Base-by-base conservation (phyloP, 2,329 filamentous ascomycete species). In the Dactylella cylindrospora region DNA sequence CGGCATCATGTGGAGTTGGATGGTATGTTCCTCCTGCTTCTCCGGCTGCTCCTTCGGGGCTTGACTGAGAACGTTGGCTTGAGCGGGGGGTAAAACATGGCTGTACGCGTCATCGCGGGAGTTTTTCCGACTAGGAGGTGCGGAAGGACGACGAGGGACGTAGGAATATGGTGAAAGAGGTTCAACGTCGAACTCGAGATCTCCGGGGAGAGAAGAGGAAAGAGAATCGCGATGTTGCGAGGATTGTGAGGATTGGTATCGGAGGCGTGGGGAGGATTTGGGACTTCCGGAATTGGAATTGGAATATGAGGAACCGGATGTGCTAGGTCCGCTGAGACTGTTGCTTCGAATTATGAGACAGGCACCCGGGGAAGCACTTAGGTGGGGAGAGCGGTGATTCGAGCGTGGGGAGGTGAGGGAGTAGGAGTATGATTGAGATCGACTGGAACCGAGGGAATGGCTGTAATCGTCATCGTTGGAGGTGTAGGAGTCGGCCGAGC, bases 171-270 rank as follows among this genome's bases (percentile, higher is more conserved):
- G 57, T 13, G 57, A 62, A 12, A 53, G 40, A 2, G 57, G 57
- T 23, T 62, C 57, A 22, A 62, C 57, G 31, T 62, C 57, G 49
- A 62, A 62, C 36, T 62, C 49, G 40, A 62, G 43, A 17, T 62
- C 57, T 39, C 43, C 43, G 20, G 41, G n/a, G 6, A 35, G 26
- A 12, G 32, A 29, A 8, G 43, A 26, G 13, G 54, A 45, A 8
- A 35, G 13, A 23, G 38, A 43, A 12, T 52, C 47, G 26, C 41
- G 39, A 13, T 28, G 17, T 28, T 23, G 17, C 17, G 15, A 13
- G 32, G 33, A 3, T 8, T 5, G 5, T 5, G 20, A 15, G 2
- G 12, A 31, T 23, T 22, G 20, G 15, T 12, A 15, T 8, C 29
- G 15, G 6, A 40, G 38, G 13, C 49, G 38, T 1, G 49, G 49